These are phyloP conservation scores for Monosporascus sp. DNA, from an alignment of 2,329 filamentous ascomycete species.

Conservation along the genomic window DNA sequence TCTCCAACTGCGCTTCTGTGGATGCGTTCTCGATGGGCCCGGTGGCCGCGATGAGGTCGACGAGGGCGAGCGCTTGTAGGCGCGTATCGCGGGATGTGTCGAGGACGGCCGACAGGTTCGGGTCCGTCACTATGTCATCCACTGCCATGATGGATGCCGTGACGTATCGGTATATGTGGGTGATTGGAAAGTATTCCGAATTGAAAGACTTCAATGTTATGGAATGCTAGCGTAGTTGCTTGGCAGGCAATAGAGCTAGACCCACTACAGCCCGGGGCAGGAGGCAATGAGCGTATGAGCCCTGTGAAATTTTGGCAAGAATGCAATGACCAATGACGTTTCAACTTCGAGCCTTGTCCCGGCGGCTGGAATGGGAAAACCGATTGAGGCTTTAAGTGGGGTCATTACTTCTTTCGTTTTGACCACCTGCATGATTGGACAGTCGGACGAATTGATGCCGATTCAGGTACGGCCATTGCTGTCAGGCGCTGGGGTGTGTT, in stretches of 20 bases:
- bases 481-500: too few relatives aligned
- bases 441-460: too few relatives aligned
- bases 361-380: not conserved
- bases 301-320: too few relatives aligned
- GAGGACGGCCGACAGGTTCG: conserved; percentile 62
- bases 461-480: too few relatives aligned
- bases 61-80: conserved; percentile 62
- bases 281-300: too few relatives aligned
- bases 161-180: not conserved
- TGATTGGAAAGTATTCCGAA: not conserved
- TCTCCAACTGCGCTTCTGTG: conserved; percentile 47
- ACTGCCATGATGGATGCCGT: conserved; percentile 40
- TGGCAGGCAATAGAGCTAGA: too few relatives aligned
- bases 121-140: conserved; percentile 56
- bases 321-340: not conserved
- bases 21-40: conserved; percentile 38
- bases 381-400: not conserved
- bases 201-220: too few relatives aligned
- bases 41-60: conserved; percentile 45
- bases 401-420: not conserved
- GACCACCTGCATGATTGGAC: too few relatives aligned
- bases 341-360: not conserved
- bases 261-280: too few relatives aligned
- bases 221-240: too few relatives aligned
- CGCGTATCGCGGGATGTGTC: conserved; percentile 68